phyloP scores from a whole-genome alignment of 768 basidiomycete species.

The Chalciporus pseudorubinellus region DNA sequence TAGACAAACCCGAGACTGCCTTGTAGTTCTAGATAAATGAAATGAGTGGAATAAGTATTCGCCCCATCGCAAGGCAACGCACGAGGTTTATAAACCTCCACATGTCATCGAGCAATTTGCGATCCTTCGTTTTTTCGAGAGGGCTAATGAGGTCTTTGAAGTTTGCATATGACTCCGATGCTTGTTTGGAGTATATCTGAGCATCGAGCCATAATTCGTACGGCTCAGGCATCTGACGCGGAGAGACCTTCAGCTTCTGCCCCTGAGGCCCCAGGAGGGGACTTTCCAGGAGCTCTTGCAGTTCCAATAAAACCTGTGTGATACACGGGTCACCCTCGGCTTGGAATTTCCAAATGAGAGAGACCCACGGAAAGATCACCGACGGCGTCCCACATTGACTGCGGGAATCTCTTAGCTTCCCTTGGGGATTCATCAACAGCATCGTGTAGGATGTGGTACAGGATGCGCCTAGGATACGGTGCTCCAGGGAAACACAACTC shows the following conservation, averaged over 20 bases:
- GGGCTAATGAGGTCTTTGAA: constrained; percentile 61
- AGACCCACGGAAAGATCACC: constrained; percentile 75
- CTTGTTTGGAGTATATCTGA: constrained; percentile 57
- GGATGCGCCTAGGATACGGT: constrained; percentile 60
- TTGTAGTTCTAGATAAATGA: constrained; percentile 53
- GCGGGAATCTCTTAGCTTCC: constrained; percentile 75
- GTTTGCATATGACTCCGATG: constrained; percentile 46
- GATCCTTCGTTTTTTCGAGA: constrained; percentile 51
- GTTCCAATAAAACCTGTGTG: constrained; percentile 57
- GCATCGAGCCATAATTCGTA: constrained; percentile 71
- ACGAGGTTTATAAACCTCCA: constrained; percentile 66
- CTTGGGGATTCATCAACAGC: constrained; percentile 70
- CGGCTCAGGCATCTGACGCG: constrained; percentile 54
- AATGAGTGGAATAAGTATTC: no score
- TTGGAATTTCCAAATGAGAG: constrained; percentile 33
- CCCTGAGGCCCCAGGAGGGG: constrained; percentile 59
- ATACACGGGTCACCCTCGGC: background rate
- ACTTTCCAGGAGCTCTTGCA: constrained; percentile 62
- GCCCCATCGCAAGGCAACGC: constrained; percentile 17
- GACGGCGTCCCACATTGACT: constrained; percentile 75
- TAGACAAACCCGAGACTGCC: constrained; percentile 45
- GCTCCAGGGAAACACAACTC: constrained; percentile 77
- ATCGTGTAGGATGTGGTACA: constrained; percentile 68
- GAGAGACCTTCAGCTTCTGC: constrained; percentile 47
- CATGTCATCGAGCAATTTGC: constrained; percentile 52